These are phyloP conservation scores for Nakazawaea anatomiae DNA, from an alignment of 805 yeast genomes.

Conservation along the genomic window DNA sequence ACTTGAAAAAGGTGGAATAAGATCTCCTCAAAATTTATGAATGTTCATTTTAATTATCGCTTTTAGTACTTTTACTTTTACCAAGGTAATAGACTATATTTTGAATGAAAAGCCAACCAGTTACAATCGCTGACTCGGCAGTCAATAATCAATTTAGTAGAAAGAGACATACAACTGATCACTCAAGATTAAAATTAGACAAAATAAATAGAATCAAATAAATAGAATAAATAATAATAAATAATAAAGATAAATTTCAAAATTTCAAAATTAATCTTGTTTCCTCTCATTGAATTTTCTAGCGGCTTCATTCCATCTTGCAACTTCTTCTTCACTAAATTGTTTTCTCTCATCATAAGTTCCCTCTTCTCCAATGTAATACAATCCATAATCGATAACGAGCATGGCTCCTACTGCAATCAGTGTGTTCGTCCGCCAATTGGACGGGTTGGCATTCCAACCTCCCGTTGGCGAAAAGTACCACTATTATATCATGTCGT, in stretches of 20 bases:
- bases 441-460: slow-evolving; percentile 49
- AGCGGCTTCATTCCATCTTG: slow-evolving; percentile 44
- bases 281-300: slow-evolving; percentile 19
- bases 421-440: slow-evolving; percentile 38
- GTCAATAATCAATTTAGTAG: no score
- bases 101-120: no score
- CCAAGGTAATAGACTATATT: no score
- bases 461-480: slow-evolving; percentile 46
- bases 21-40: no score
- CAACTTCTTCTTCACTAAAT: slow-evolving; percentile 31
- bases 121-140: no score
- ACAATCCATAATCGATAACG: slow-evolving; percentile 25
- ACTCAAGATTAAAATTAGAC: no score
- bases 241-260: background rate
- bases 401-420: slow-evolving; percentile 34
- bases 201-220: background rate
- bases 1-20: no score
- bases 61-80: no score
- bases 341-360: slow-evolving; percentile 29
- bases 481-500: slow-evolving; percentile 16
- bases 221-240: background rate
- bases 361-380: slow-evolving; percentile 30
- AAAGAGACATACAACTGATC: no score
- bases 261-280: no score
- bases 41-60: no score